These are phyloP conservation scores for Cladophialophora chaetospira DNA, from an alignment of 2,329 filamentous ascomycete genomes.

Conservation along the genomic window DNA sequence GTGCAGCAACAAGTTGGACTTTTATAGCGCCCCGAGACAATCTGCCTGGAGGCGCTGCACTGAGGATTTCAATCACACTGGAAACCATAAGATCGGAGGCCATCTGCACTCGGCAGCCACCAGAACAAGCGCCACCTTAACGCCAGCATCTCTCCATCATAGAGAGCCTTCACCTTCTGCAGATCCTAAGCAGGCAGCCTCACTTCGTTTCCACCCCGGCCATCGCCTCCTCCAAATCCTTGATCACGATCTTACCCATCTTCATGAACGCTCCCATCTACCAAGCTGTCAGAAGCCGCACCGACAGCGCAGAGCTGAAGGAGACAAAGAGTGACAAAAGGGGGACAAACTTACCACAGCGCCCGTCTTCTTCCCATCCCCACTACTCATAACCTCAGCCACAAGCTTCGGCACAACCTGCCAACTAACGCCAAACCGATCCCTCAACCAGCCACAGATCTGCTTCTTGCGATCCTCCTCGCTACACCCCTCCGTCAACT, in stretches of 20 bases:
- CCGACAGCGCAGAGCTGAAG: no score
- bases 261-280: constrained; percentile 43
- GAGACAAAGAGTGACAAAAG: no score
- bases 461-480: constrained; percentile 31
- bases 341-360: no score
- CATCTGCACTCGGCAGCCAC: no score
- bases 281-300: no score
- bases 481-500: constrained; percentile 42
- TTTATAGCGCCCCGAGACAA: not conserved
- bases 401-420: constrained; percentile 49
- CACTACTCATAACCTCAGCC: constrained; percentile 40
- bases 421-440: constrained; percentile 52
- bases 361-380: constrained; percentile 40
- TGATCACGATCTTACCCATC: constrained; percentile 50
- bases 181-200: no score
- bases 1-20: constrained; percentile 1
- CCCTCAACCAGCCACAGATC: constrained; percentile 50
- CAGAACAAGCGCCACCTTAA: no score
- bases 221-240: constrained; percentile 42
- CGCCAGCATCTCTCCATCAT: constrained; percentile 1
- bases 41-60: not conserved
- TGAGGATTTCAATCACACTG: no score
- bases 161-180: no score
- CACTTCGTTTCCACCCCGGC: no score
- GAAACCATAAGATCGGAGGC: no score